Conservation (phyloP, 495 filamentous ascomycete genomes). For the Articulospora tetracladia region DNA sequence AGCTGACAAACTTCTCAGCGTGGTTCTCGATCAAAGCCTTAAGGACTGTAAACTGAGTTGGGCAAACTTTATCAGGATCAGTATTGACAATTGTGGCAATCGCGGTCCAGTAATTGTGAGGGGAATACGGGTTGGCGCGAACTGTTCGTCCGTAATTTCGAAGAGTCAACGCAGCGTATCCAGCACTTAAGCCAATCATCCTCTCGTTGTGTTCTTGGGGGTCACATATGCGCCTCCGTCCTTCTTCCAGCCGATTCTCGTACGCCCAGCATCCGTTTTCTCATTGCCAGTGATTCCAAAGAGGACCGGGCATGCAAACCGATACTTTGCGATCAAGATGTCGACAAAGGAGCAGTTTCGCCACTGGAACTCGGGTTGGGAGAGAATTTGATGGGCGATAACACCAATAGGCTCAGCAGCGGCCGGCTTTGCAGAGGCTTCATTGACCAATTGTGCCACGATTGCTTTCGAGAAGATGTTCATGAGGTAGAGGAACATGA, state of each 20-base stretch:
- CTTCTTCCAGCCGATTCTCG: slow-evolving; percentile 72
- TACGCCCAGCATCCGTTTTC: slow-evolving; percentile 62
- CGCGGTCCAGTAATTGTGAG: slow-evolving; percentile 73
- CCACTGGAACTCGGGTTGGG: slow-evolving; percentile 60
- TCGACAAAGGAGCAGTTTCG: slow-evolving; percentile 73
- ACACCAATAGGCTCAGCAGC: slow-evolving; percentile 83
- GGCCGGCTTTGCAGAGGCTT: slow-evolving; percentile 64
- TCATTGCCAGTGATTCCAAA: slow-evolving; percentile 81
- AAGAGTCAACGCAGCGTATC: slow-evolving; percentile 75
- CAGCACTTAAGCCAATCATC: slow-evolving; percentile 80
- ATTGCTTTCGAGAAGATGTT: slow-evolving; percentile 79
- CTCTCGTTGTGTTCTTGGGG: slow-evolving; percentile 71
- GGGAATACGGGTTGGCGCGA: slow-evolving; percentile 71
- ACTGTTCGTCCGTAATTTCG: slow-evolving; percentile 66
- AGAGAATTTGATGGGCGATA: slow-evolving; percentile 69
- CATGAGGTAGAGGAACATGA: slow-evolving; percentile 74
- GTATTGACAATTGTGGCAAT: slow-evolving; percentile 72
- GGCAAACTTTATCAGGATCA: slow-evolving; percentile 58
- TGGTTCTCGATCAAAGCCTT: slow-evolving; percentile 71
- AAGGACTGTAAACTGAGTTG: slow-evolving; percentile 76
- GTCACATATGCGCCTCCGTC: slow-evolving; percentile 51
- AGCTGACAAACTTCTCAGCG: slow-evolving; percentile 64
- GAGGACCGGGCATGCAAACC: slow-evolving; percentile 75
- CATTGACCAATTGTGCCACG: slow-evolving; percentile 70
- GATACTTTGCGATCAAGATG: slow-evolving; percentile 83